These are phyloP conservation scores for Halophytophthora batemanensis DNA, from an alignment of 352 stramenopile species.

Conservation along the genomic window DNA sequence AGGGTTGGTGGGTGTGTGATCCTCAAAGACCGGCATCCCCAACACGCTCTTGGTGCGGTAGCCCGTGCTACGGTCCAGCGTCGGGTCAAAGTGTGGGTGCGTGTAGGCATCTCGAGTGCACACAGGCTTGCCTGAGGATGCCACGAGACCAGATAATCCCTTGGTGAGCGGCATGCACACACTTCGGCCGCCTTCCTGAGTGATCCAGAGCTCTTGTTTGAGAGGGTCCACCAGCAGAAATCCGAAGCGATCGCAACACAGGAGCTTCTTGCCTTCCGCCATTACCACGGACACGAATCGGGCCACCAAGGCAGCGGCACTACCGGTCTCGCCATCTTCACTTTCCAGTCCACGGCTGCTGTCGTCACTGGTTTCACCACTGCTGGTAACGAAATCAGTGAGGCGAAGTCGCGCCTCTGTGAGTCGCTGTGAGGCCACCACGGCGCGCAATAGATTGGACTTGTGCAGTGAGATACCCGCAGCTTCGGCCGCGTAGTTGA, in stretches of 20 bases:
- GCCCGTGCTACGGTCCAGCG: slow-evolving; percentile 61
- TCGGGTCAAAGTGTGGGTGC: slow-evolving; percentile 54
- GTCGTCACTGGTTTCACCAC: slow-evolving; percentile 21
- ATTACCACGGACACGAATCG: slow-evolving; percentile 59
- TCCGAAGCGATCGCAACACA: slow-evolving; percentile 59
- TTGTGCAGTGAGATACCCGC: slow-evolving; percentile 76
- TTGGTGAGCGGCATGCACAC: slow-evolving; percentile 62
- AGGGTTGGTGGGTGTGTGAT: slow-evolving; percentile 47
- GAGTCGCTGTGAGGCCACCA: slow-evolving; percentile 63
- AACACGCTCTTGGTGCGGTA: slow-evolving; percentile 68
- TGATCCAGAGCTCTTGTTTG: slow-evolving; percentile 74
- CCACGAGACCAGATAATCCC: slow-evolving; percentile 54
- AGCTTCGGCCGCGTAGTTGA: slow-evolving; percentile 71
- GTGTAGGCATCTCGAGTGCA: slow-evolving; percentile 60
- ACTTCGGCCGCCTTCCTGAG: slow-evolving; percentile 47
- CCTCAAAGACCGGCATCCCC: slow-evolving; percentile 65
- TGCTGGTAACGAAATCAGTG: slow-evolving; percentile 55
- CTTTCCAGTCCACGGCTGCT: slow-evolving; percentile 22
- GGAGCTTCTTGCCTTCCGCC: slow-evolving; percentile 49
- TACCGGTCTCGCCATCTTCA: slow-evolving; percentile 33
- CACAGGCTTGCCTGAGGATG: slow-evolving; percentile 43
- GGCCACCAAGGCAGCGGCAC: slow-evolving; percentile 41
- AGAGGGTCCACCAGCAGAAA: slow-evolving; percentile 62
- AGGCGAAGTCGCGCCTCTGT: slow-evolving; percentile 61
- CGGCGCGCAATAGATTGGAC: slow-evolving; percentile 52